phyloP scores from a whole-genome alignment of 768 basidiomycete species.

The Hygrophorus russula region DNA sequence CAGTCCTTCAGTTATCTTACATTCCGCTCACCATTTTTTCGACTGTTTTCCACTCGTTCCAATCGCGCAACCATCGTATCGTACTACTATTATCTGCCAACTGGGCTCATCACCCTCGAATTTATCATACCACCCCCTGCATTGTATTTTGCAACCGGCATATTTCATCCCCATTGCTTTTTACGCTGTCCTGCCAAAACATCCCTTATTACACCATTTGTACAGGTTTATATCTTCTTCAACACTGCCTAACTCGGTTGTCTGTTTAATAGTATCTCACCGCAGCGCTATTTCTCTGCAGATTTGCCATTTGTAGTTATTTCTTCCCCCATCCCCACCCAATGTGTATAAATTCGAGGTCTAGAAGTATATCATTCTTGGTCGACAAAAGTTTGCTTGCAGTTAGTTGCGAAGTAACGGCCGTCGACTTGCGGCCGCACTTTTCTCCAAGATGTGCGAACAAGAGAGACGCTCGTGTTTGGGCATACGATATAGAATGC shows the following conservation, averaged over 20 bases:
- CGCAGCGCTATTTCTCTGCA: slow-evolving; percentile 5
- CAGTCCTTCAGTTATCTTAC: slow-evolving; percentile 13
- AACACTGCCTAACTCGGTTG: slow-evolving; percentile 32
- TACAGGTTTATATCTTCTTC: slow-evolving; percentile 31
- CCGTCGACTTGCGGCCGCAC: too few relatives aligned
- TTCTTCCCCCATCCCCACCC: slow-evolving; percentile 23
- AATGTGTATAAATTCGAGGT: slow-evolving; percentile 37
- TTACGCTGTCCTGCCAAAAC: slow-evolving; percentile 20
- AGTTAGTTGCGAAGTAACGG: too few relatives aligned
- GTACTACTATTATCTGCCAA: slow-evolving; percentile 14
- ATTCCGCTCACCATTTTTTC: slow-evolving; percentile 14
- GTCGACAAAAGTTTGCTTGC: too few relatives aligned
- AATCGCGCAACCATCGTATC: slow-evolving; percentile 22
- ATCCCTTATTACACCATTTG: slow-evolving; percentile 15
- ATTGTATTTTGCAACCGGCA: slow-evolving; percentile 66
- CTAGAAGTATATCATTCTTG: too few relatives aligned
- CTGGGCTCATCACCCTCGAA: slow-evolving; percentile 24
- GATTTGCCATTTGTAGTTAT: slow-evolving; percentile 56
- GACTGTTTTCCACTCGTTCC: slow-evolving; percentile 19
- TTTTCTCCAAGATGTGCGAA: slow-evolving; percentile 6
- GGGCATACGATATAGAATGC: slow-evolving; percentile 2
- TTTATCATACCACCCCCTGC: slow-evolving; percentile 42
- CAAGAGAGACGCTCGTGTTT: background rate
- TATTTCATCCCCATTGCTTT: slow-evolving; percentile 34
- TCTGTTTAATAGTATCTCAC: slow-evolving; percentile 9